Evolutionary conservation across 352 stramenopile species (phyloP), one percentile per base, ranked within the genome.

Genomic region (Blastocystis sp.): DNA sequence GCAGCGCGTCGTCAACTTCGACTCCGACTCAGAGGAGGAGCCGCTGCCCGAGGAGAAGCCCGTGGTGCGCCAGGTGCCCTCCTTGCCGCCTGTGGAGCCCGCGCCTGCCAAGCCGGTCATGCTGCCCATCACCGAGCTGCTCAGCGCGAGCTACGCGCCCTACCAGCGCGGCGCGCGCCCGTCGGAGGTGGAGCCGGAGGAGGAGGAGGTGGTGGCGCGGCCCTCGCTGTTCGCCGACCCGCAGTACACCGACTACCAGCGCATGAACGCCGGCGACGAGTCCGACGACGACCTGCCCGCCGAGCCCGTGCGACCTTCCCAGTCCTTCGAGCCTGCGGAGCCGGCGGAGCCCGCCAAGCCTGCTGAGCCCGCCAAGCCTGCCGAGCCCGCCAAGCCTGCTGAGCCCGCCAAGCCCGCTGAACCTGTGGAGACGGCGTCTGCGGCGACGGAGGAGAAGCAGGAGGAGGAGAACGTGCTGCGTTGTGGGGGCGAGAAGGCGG

Each of bases 221-320:
- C 41, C 19, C 28, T 67, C 74, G 9, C 28, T 66, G n/a, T 84
- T 84, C 59, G 74, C 34, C 5, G 38, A 84, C 38, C 74, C 74
- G 9, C 74, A 84, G 53, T 84, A 84, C 45, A 59, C 23, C 11
- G 74, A 84, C 59, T 84, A 84, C 65, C 48, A 34, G 10, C 1
- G 28, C 40, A 84, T 66, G 53, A 41, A 84, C 38, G n/a, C 34
- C 5, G 5, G 5, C 5, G 5, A 56, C 5, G 48, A 56, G 48
- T 7, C 5, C 5, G 48, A 56, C 5, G 48, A 56, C 5, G 48
- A 56, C 48, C 48, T 56, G 48, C 48, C 48, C 48, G 14, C 48
- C 48, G 48, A 56, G 48, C 5, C 48, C 5, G 48, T 17, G 48
- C 48, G 48, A 14, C 48, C 48, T 56, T 7, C 14, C 5, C 5